These are phyloP conservation scores for Caryopteris hybrid DNA, from an alignment of 305 asterid genomes.

Conservation along the genomic window DNA sequence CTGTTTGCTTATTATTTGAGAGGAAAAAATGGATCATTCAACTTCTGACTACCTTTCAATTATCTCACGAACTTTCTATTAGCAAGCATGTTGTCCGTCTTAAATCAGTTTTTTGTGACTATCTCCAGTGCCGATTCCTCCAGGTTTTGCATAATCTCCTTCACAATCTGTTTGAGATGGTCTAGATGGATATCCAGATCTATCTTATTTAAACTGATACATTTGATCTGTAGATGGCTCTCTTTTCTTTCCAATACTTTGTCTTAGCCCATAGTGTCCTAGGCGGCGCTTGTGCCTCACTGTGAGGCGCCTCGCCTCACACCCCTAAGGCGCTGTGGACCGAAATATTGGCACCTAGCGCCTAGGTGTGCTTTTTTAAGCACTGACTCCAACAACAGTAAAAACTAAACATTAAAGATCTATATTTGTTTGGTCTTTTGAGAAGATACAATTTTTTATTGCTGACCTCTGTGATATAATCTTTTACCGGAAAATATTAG, in stretches of 20 bases:
- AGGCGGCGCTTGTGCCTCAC: too few species aligned
- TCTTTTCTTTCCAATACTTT: conserved; percentile 4
- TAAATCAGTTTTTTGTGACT: conserved; percentile 9
- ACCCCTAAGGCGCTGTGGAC: too few species aligned
- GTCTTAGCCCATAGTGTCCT: too few species aligned
- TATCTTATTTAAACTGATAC: not conserved
- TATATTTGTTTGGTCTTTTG: not conserved
- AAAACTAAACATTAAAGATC: not conserved
- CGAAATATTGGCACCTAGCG: too few species aligned
- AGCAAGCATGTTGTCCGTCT: not conserved
- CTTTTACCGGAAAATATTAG: not conserved
- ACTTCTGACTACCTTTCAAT: not conserved
- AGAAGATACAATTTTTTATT: not conserved
- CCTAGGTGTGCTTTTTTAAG: too few species aligned
- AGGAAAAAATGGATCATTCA: not conserved
- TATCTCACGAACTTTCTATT: not conserved
- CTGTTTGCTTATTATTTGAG: not conserved
- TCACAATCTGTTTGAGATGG: not conserved
- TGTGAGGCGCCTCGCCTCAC: too few species aligned
- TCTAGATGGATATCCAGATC: not conserved
- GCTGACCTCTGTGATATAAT: not conserved
- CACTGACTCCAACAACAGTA: not conserved
- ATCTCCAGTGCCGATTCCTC: not conserved
- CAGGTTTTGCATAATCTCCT: not conserved
- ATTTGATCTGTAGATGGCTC: not conserved